A percentile compares a stretch with the other conserved stretches of the same genome.
phyloP scores from a whole-genome alignment of 2,329 filamentous ascomycete genomes.

The Westerdykella ornata region DNA sequence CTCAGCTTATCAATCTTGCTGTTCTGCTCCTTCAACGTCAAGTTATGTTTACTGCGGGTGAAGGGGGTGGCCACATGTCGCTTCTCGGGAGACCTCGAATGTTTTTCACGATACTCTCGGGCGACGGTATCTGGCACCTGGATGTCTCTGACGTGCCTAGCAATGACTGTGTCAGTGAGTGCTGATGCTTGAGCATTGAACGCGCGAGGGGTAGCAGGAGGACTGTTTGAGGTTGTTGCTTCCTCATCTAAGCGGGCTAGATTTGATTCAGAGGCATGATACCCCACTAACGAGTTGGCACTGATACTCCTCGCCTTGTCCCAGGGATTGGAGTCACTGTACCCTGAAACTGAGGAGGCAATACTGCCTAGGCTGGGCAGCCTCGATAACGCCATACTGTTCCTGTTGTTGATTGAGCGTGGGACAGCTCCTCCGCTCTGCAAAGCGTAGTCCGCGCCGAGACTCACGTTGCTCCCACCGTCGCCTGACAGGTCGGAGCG shows the following conservation, averaged over 20 bases:
- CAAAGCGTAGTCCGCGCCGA: constrained; percentile 72
- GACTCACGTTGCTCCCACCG: constrained; percentile 64
- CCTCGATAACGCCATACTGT: constrained; percentile 58
- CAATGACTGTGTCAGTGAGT: constrained; percentile 81
- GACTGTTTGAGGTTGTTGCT: constrained; percentile 41
- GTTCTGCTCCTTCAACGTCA: constrained; percentile 95
- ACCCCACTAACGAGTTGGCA: constrained; percentile 29
- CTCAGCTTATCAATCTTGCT: constrained; percentile 92
- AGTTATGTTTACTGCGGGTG: constrained; percentile 38
- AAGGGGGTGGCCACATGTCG: constrained; percentile 37
- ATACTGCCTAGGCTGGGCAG: constrained; percentile 86
- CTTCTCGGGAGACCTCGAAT: constrained; percentile 58
- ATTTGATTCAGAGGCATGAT: constrained; percentile 39
- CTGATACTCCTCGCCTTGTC: constrained; percentile 40
- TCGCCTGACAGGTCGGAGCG: constrained; percentile 52
- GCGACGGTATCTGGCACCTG: constrained; percentile 85
- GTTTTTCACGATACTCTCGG: constrained; percentile 74
- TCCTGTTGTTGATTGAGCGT: constrained; percentile 32
- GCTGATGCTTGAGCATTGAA: constrained; percentile 47
- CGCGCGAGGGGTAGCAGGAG: constrained; percentile 64
- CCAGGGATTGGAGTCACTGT: constrained; percentile 43
- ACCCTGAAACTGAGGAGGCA: constrained; percentile 61
- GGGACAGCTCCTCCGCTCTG: constrained; percentile 73
- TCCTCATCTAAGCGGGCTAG: constrained; percentile 57
- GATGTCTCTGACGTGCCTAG: constrained; percentile 81